Evolutionary conservation across 116 monocot genomes (phyloP).

Genomic region (Posidonia oceanica): DNA sequence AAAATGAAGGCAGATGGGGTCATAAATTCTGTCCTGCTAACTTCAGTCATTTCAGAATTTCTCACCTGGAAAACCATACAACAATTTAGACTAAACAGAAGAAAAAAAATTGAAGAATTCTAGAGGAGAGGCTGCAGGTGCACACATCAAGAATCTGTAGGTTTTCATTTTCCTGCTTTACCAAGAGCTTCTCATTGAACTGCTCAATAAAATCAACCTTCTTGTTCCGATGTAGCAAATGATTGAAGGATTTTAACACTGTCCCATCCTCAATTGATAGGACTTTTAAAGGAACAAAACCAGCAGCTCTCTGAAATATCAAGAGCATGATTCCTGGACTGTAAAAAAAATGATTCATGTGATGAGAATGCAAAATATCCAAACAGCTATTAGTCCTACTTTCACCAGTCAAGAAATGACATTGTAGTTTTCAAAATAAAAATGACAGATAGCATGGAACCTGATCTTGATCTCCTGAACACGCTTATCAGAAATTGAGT

Average conservation of each 20-base stretch:
- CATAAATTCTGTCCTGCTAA: conserved; percentile 64
- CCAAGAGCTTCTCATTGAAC: conserved; percentile 83
- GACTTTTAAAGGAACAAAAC: conserved; percentile 63
- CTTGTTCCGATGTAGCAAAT: conserved; percentile 75
- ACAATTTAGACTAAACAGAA: neutral
- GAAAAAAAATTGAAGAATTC: neutral
- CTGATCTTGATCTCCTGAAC: conserved; percentile 93
- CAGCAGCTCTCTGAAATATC: conserved; percentile 51
- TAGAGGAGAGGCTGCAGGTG: too few relatives aligned
- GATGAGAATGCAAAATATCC: too few relatives aligned
- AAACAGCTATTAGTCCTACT: too few relatives aligned
- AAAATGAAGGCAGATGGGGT: conserved; percentile 86
- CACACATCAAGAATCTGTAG: conserved; percentile 71
- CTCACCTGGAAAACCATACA: conserved; percentile 25
- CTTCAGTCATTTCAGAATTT: conserved; percentile 49
- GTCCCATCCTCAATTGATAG: conserved; percentile 74
- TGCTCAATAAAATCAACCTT: conserved; percentile 81
- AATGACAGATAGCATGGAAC: conserved; percentile 14
- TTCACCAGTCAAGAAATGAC: too few relatives aligned
- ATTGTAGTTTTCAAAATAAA: too few relatives aligned
- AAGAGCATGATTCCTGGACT: conserved; percentile 86
- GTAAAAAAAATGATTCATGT: neutral
- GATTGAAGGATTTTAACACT: conserved; percentile 63
- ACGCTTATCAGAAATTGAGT: conserved; percentile 69
- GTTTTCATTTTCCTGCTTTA: conserved; percentile 77